Conservation (phyloP, 208 protist genomes). For the Endotrypanum monterogeii region DNA sequence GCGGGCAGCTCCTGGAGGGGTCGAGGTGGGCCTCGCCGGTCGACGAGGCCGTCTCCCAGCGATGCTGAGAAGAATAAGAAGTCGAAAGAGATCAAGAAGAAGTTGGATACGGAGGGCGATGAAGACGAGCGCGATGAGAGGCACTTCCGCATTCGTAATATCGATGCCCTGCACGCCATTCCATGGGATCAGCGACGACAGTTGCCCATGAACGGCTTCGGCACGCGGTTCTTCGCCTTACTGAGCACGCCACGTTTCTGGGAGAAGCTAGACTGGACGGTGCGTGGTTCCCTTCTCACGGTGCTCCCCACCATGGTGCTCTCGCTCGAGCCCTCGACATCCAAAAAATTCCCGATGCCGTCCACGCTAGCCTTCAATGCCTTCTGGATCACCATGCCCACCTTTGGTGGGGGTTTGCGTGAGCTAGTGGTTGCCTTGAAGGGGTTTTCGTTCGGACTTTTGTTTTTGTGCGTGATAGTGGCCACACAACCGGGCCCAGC, state of each 20-base stretch:
- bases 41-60: neutral
- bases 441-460: slow-evolving; percentile 73
- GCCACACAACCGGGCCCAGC: slow-evolving; percentile 45
- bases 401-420: slow-evolving; percentile 81
- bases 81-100: slow-evolving; percentile 26
- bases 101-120: slow-evolving; percentile 38
- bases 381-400: slow-evolving; percentile 91
- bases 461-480: slow-evolving; percentile 73
- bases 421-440: slow-evolving; percentile 83
- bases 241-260: slow-evolving; percentile 86
- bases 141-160: slow-evolving; percentile 55
- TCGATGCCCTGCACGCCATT: slow-evolving; percentile 85
- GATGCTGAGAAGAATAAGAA: slow-evolving; percentile 24
- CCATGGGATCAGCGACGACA: slow-evolving; percentile 86
- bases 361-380: slow-evolving; percentile 82
- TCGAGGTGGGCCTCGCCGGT: neutral
- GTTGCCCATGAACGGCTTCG: slow-evolving; percentile 82
- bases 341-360: slow-evolving; percentile 67
- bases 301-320: slow-evolving; percentile 90
- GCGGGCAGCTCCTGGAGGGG: neutral
- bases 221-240: slow-evolving; percentile 77
- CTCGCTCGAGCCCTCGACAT: slow-evolving; percentile 74
- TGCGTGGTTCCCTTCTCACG: slow-evolving; percentile 82
- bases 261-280: slow-evolving; percentile 90
- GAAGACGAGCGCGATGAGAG: slow-evolving; percentile 79